phyloP scores from a whole-genome alignment of 345 rosid genomes.

The Populus pruinosa region DNA sequence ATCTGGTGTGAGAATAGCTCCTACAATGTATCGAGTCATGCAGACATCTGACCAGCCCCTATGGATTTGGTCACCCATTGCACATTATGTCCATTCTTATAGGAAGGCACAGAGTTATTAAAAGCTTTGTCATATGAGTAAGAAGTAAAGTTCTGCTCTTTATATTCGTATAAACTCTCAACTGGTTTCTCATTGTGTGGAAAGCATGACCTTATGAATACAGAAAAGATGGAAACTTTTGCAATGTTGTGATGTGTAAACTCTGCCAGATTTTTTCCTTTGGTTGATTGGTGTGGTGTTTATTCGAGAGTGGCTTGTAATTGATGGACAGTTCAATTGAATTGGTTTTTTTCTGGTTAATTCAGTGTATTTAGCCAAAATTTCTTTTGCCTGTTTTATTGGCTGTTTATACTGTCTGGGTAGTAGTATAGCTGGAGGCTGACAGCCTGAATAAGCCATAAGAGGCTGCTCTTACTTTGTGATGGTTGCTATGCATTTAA shows the following conservation, averaged over 20 bases:
- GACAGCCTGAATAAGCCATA: slow-evolving; percentile 1
- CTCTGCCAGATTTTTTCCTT: background rate
- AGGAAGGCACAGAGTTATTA: background rate
- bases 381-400: background rate
- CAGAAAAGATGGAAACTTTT: background rate
- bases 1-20: background rate
- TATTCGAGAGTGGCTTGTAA: background rate
- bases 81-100: background rate
- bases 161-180: background rate
- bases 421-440: background rate
- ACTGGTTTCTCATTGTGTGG: background rate
- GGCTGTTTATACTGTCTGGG: background rate
- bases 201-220: background rate
- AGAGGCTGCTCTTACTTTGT: background rate
- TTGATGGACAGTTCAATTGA: background rate
- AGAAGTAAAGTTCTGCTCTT: background rate
- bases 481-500: background rate
- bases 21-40: background rate
- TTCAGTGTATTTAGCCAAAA: background rate
- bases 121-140: background rate
- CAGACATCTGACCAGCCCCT: background rate
- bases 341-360: background rate
- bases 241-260: background rate
- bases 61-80: background rate
- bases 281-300: background rate